Conservation (phyloP, 2,329 filamentous ascomycete species). For the Nemania sp. region DNA sequence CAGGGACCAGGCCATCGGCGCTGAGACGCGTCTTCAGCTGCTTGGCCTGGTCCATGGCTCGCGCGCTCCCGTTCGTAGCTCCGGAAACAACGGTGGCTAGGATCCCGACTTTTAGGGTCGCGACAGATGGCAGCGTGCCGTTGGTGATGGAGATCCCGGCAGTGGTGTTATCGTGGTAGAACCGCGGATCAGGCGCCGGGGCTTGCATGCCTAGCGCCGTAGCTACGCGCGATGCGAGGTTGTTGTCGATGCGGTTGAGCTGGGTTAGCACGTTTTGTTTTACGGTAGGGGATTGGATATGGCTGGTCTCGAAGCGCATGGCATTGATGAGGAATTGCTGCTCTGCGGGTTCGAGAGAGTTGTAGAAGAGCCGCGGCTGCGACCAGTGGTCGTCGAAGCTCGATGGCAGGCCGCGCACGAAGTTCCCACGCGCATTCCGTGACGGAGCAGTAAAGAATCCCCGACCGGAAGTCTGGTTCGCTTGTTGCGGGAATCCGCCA, state of each 20-base stretch:
- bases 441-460: conserved; percentile 72
- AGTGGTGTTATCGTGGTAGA: conserved; percentile 72
- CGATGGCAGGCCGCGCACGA: conserved; percentile 60
- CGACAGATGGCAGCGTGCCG: conserved; percentile 60
- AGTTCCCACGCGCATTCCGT: conserved; percentile 54
- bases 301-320: conserved; percentile 70
- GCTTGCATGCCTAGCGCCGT: conserved; percentile 60
- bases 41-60: conserved; percentile 50
- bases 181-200: conserved; percentile 62
- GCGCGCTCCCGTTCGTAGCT: conserved; percentile 36
- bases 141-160: conserved; percentile 62
- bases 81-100: conserved; percentile 54
- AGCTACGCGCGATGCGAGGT: conserved; percentile 68
- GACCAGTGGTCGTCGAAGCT: conserved; percentile 74
- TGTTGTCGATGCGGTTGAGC: conserved; percentile 69
- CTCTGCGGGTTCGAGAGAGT: conserved; percentile 67
- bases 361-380: conserved; percentile 74
- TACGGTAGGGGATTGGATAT: conserved; percentile 59
- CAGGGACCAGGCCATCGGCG: conserved; percentile 56
- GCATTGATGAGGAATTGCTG: conserved; percentile 74
- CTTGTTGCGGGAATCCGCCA: conserved; percentile 64
- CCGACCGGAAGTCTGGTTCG: conserved; percentile 63
- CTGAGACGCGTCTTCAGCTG: conserved; percentile 54
- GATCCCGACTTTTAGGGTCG: conserved; percentile 66
- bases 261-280: conserved; percentile 68